Conservation (phyloP, 2,329 filamentous ascomycete species). For the Catunica adiposa region DNA sequence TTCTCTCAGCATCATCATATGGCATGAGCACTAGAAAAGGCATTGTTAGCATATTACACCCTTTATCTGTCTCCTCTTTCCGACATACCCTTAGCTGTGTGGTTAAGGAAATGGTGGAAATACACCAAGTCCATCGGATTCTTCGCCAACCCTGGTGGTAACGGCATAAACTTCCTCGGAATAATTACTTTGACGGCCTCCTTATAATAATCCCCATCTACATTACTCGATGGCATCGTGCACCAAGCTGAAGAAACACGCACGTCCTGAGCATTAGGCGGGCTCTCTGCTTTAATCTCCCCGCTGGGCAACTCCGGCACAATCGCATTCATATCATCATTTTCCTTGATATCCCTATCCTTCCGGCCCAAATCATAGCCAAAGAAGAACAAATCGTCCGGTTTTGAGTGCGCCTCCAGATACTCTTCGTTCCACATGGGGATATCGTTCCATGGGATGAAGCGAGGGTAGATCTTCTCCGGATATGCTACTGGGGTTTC, state of each 20-base stretch:
- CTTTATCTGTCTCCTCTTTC: no score
- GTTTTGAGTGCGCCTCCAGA: neutral
- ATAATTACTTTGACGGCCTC: slow-evolving; percentile 47
- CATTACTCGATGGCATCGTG: slow-evolving; percentile 6
- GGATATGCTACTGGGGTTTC: slow-evolving; percentile 24
- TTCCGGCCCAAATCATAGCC: slow-evolving; percentile 55
- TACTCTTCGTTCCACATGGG: slow-evolving; percentile 5
- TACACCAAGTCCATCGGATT: slow-evolving; percentile 59
- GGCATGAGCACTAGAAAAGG: slow-evolving; percentile 27
- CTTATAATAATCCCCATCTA: slow-evolving; percentile 44
- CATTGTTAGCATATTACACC: neutral
- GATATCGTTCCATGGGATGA: slow-evolving; percentile 6
- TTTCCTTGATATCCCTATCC: slow-evolving; percentile 53
- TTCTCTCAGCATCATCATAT: slow-evolving; percentile 35
- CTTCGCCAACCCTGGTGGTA: slow-evolving; percentile 38
- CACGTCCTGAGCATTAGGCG: slow-evolving; percentile 11
- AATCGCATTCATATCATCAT: slow-evolving; percentile 54
- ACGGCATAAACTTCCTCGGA: slow-evolving; percentile 30
- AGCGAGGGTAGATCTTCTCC: slow-evolving; percentile 3
- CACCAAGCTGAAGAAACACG: slow-evolving; percentile 12
- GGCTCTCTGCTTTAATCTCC: slow-evolving; percentile 12
- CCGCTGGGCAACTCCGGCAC: slow-evolving; percentile 22
- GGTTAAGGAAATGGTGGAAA: slow-evolving; percentile 53
- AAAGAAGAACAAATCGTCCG: slow-evolving; percentile 34
- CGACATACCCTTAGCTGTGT: slow-evolving; percentile 52